Evolutionary conservation across 1,139 yeast species (phyloP), one percentile per base, ranked within the genome.

Genomic region (Candida sp.): DNA sequence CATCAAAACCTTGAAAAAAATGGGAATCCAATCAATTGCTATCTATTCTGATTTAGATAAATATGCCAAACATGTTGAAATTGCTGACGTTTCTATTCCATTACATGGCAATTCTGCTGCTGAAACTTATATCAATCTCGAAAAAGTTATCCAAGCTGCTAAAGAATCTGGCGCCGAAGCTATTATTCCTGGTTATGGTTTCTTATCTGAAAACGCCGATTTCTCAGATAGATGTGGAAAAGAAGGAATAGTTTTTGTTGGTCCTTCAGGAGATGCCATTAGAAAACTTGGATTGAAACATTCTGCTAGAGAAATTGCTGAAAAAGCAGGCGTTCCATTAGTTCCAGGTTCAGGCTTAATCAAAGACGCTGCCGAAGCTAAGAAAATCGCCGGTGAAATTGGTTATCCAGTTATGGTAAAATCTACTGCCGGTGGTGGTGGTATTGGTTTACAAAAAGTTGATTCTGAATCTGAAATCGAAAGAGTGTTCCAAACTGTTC

Each of bases 381-480:
- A 74, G 46, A 75, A 70, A 47, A 79, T 84, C 50, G 98, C 97
- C n/a, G 82, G 79, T 21, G 70, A 79, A 53, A 74, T 93, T 44
- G 89, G 82, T 49, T 93, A 88, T 58, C 98, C 99, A 22, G 80
- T 93, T 37, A 93, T 93, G 98, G 87, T 93, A 43, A 93, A 93
- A 67, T 87, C 96, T 21, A 91, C 98, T 49, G 98, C 98, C 32
- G 99, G 99, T 63, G 99, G 99, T 57, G 99, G 99, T 64, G 99
- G 99, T 66, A 93, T 91, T 58, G 99, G 99, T 51, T 73, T 93
- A 55, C 97, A 90, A 63, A 86, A 90, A 61, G 97, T 91, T 48
- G 96, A 90, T 57, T 77, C 82, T 36, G 88, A 81, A 53, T 81
- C 66, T 12, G 97, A 91, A 47, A 82, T 91, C 49, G 87, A 81